Conservation (phyloP, 305 asterid genomes). For the Fraxinus albicans region DNA sequence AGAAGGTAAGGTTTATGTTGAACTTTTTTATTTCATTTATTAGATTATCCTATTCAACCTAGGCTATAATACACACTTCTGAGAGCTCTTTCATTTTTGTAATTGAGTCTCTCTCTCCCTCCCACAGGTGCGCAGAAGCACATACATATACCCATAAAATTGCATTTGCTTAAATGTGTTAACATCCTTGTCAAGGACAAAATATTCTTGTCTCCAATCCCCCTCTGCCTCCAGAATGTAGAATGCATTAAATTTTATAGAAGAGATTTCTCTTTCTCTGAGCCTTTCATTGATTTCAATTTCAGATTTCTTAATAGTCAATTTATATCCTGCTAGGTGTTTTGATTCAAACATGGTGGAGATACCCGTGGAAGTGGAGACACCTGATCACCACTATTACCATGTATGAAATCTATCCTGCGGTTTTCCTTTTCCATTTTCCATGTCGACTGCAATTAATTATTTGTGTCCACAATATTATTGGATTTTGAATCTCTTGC, state of each 20-base stretch:
- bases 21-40: background rate
- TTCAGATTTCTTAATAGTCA: conserved; percentile 17
- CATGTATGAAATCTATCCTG: conserved; percentile 51
- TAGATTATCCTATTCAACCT: background rate
- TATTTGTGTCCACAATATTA: conserved; percentile 6
- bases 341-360: conserved; percentile 80
- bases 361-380: conserved; percentile 93
- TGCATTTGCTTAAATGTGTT: background rate
- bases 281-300: conserved; percentile 4
- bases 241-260: background rate
- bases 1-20: background rate
- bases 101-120: background rate
- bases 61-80: background rate
- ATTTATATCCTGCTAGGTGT: conserved; percentile 54
- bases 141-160: background rate
- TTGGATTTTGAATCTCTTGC: conserved; percentile 29
- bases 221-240: background rate
- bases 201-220: background rate
- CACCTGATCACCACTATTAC: conserved; percentile 89
- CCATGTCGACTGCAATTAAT: conserved; percentile 19
- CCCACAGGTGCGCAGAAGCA: background rate
- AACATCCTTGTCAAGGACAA: background rate
- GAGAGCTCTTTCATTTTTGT: background rate
- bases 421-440: conserved; percentile 17
- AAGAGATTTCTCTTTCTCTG: conserved; percentile 5